A percentile compares a stretch with the other conserved stretches of the same genome.
Conservation (phyloP, 768 basidiomycete species). For the Boletellus ananiceps region DNA sequence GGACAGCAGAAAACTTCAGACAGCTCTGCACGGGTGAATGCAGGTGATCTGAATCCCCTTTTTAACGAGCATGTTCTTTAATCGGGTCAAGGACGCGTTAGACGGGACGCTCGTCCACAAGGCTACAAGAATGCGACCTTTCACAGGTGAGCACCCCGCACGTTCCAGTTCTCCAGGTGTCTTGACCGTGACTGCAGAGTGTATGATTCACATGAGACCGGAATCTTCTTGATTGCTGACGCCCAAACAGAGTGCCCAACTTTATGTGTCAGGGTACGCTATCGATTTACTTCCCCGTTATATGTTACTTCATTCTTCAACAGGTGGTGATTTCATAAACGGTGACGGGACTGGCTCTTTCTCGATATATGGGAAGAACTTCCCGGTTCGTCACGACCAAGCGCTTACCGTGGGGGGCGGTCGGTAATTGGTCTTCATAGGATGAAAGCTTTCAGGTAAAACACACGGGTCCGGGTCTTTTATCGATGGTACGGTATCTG, state of each 20-base stretch:
- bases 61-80: not conserved
- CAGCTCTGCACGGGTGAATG: conserved; percentile 98
- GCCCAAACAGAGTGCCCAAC: conserved; percentile 61
- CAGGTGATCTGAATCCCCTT: conserved; percentile 45
- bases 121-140: conserved; percentile 91
- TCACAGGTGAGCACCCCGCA: conserved; percentile 60
- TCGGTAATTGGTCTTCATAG: conserved; percentile 33
- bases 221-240: conserved; percentile 1
- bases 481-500: conserved; percentile 72
- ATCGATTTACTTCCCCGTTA: not conserved
- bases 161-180: conserved; percentile 1
- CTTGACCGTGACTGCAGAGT: conserved; percentile 47
- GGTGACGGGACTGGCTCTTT: conserved; percentile 94
- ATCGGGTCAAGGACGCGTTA: conserved; percentile 16
- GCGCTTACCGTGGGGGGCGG: not conserved
- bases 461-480: conserved; percentile 77
- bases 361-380: conserved; percentile 96
- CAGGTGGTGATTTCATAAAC: conserved; percentile 92
- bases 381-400: conserved; percentile 54
- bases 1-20: conserved; percentile 97
- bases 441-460: conserved; percentile 95
- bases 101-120: conserved; percentile 70
- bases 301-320: not conserved
- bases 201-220: conserved; percentile 38
- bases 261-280: conserved; percentile 91